These are phyloP conservation scores for Debaryomyces prosopidis DNA, from an alignment of 805 yeast genomes.

Conservation along the genomic window DNA sequence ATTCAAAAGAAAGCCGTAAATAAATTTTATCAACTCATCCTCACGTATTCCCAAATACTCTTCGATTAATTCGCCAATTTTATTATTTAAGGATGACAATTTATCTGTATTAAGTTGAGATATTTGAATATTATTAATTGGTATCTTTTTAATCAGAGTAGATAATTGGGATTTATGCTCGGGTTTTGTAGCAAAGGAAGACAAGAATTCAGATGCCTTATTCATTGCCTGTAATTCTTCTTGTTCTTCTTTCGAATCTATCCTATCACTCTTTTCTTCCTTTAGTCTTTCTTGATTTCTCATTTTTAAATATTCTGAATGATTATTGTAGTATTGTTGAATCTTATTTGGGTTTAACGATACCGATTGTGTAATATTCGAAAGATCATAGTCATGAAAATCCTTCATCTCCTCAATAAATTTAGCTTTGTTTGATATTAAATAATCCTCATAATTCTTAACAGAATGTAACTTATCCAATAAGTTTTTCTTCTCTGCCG, in stretches of 20 bases:
- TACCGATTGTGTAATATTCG: background rate
- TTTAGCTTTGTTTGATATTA: conserved; percentile 38
- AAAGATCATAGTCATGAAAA: conserved; percentile 20
- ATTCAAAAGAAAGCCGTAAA: conserved; percentile 36
- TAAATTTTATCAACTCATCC: conserved; percentile 47
- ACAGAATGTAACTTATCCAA: conserved; percentile 20
- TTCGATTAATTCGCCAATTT: conserved; percentile 45
- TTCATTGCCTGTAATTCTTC: conserved; percentile 16
- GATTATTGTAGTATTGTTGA: conserved; percentile 40
- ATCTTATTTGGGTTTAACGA: background rate
- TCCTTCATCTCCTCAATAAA: conserved; percentile 32
- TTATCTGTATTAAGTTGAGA: conserved; percentile 9
- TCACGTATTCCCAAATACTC: conserved; percentile 57
- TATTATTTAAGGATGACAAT: conserved; percentile 26
- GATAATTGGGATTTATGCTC: background rate
- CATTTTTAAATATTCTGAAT: conserved; percentile 42
- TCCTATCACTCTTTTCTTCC: conserved; percentile 46
- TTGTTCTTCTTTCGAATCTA: conserved; percentile 38
- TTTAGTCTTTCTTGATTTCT: conserved; percentile 34
- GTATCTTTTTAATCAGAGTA: background rate
- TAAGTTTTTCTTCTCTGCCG: conserved; percentile 19
- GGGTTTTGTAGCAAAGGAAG: conserved; percentile 7
- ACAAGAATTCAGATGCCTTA: conserved; percentile 10
- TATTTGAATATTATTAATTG: conserved; percentile 5
- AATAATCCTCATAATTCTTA: conserved; percentile 33